These are phyloP conservation scores for Suillus paluster DNA, from an alignment of 768 basidiomycete genomes.

Conservation along the genomic window DNA sequence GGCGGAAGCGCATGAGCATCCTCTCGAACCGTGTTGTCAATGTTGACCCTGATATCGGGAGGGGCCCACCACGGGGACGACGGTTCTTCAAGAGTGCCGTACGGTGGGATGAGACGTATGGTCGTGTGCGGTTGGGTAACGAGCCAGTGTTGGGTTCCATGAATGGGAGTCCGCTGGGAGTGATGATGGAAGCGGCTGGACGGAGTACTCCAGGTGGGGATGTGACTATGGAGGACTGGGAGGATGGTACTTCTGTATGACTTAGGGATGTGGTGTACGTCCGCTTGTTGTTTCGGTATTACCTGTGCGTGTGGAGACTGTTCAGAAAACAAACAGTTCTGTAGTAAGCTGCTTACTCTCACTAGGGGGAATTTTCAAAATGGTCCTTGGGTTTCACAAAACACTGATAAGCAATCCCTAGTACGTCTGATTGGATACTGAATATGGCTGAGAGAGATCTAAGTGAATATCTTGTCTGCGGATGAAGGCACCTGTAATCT, in stretches of 20 bases:
- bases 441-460: too few species aligned
- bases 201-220: conserved; percentile 20
- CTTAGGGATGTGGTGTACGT: conserved; percentile 1
- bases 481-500: too few species aligned
- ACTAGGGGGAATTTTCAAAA: too few species aligned
- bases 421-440: too few species aligned
- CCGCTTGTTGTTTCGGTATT: too few species aligned
- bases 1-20: conserved; percentile 69
- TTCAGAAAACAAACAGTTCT: too few species aligned
- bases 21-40: conserved; percentile 64
- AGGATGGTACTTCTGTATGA: conserved; percentile 32
- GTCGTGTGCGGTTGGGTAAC: conserved; percentile 27
- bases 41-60: conserved; percentile 42
- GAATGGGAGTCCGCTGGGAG: conserved; percentile 20
- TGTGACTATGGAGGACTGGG: conserved; percentile 34
- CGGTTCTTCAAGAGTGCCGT: conserved; percentile 62
- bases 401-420: too few species aligned
- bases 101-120: conserved; percentile 38
- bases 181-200: conserved; percentile 31
- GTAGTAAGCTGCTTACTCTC: too few species aligned
- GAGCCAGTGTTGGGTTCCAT: conserved; percentile 26
- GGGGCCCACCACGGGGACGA: conserved; percentile 39
- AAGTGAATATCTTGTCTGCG: too few species aligned
- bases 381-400: too few species aligned
- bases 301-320: too few species aligned